Percentiles rank a stretch among this genome's conserved stretches.
These are phyloP conservation scores for Caloboletus firmus DNA, from an alignment of 1,284 basidiomycete genomes.

Conservation along the genomic window DNA sequence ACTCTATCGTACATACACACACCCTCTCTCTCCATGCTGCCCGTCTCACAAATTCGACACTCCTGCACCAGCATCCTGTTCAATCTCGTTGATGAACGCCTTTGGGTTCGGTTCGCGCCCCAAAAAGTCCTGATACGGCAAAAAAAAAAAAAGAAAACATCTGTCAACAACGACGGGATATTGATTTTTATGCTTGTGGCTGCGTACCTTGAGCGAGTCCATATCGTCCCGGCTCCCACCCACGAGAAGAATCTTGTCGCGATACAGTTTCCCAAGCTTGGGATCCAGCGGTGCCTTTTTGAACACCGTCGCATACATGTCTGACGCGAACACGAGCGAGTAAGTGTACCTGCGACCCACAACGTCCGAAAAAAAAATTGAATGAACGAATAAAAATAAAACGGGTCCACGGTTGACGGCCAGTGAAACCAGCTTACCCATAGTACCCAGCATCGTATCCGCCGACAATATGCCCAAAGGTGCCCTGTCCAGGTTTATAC, in stretches of 20 bases:
- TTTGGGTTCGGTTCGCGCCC: slow-evolving; percentile 74
- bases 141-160: no score
- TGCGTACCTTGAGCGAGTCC: slow-evolving; percentile 49
- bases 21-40: no score
- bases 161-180: no score
- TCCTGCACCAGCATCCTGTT: background rate
- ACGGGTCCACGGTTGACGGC: no score
- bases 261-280: slow-evolving; percentile 49
- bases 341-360: slow-evolving; percentile 15
- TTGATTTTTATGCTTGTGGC: no score
- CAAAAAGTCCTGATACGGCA: slow-evolving; percentile 57
- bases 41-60: slow-evolving; percentile 14
- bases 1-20: slow-evolving; percentile 3
- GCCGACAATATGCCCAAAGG: slow-evolving; percentile 13
- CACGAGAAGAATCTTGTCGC: slow-evolving; percentile 51
- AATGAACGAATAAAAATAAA: no score
- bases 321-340: slow-evolving; percentile 33
- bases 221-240: slow-evolving; percentile 59
- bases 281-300: slow-evolving; percentile 68
- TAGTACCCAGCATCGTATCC: slow-evolving; percentile 74
- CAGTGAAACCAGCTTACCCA: no score
- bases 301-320: slow-evolving; percentile 48
- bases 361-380: background rate
- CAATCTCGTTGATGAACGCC: slow-evolving; percentile 42
- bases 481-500: slow-evolving; percentile 56